Base-by-base conservation (phyloP, 495 filamentous ascomycete species). In the Penicillium bovifimosum region DNA sequence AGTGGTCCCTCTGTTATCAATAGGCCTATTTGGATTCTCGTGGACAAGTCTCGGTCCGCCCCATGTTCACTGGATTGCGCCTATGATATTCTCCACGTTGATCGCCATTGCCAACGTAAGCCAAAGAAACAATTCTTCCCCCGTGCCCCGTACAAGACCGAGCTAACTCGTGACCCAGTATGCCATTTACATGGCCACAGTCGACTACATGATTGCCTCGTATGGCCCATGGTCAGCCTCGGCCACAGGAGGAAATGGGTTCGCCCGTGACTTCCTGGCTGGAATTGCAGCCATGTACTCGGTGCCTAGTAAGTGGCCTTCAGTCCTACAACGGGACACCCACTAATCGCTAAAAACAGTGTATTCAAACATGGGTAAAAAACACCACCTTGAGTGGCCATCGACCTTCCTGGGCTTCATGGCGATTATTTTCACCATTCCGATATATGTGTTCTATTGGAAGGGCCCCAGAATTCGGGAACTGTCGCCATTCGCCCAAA, bases 201-300 rank as follows among this genome's bases (percentile, higher is more conserved):
- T 91, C 49, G 87, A 91, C 59, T 91, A 91, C 67, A 91, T 90
- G 87, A 82, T 91, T 9, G 83, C 80, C 46, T 75, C 85, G 1
- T 91, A 91, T 61, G 87, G 87, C 0, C 85, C 84, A 2, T 91
- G 88, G 62, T 79, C 86, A 9, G 86, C 87, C 8, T 90, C 87
- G 0, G 87, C 87, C 0, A 91, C 87, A 2, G 87, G 87, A 28
- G 84, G 84, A 0, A 87, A 87, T 54, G 84, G 79, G 0, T 71
- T 78, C 29, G 76, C 74, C 0, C 68, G 76, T 16, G 76, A 78
- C 45, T 70, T 78, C 41, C 64, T 77, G 10, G 74, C 74, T 1
- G 76, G 76, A 0, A 45, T 77, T 8, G 72, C 75, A 3, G 74
- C 74, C 10, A 72, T 78, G 71, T 78, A 78, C 48, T 68, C 75